These are phyloP conservation scores for Xylariales sp. DNA, from an alignment of 2,329 filamentous ascomycete genomes.

Conservation along the genomic window DNA sequence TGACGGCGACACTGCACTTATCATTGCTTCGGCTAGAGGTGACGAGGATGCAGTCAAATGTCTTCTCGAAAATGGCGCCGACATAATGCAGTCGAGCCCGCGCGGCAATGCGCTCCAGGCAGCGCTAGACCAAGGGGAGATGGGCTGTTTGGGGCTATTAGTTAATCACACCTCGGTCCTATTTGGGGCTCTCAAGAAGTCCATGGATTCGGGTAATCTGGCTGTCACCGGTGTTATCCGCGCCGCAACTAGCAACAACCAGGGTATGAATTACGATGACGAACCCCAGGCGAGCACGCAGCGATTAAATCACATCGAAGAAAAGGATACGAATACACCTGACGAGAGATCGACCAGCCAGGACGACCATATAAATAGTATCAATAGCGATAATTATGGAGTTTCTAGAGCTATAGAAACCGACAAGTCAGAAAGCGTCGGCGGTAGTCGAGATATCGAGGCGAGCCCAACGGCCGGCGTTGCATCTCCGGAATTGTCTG, in stretches of 20 bases:
- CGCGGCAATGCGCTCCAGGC: conserved; percentile 49
- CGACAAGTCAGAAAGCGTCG: conserved; percentile 1
- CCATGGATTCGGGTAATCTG: conserved; percentile 48
- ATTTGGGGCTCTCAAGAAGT: conserved; percentile 47
- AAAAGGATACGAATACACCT: conserved; percentile 15
- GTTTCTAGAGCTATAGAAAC: not conserved
- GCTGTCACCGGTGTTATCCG: conserved; percentile 47
- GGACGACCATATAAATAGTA: conserved; percentile 11
- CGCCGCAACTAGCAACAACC: conserved; percentile 44
- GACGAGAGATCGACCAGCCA: conserved; percentile 1
- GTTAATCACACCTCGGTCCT: conserved; percentile 49
- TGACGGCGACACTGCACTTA: conserved; percentile 54
- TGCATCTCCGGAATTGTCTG: too few relatives aligned
- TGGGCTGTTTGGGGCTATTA: conserved; percentile 48
- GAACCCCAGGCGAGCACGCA: conserved; percentile 33
- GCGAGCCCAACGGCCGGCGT: not conserved
- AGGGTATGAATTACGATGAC: conserved; percentile 49
- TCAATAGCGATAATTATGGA: not conserved
- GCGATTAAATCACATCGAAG: conserved; percentile 31
- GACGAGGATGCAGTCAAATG: conserved; percentile 51
- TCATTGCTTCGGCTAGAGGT: conserved; percentile 50
- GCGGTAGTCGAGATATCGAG: not conserved
- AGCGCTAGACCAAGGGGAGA: conserved; percentile 43
- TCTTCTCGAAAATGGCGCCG: conserved; percentile 52
- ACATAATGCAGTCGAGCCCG: conserved; percentile 51